Conservation (phyloP, 1,284 basidiomycete species). For the Trametes polyzona region DNA sequence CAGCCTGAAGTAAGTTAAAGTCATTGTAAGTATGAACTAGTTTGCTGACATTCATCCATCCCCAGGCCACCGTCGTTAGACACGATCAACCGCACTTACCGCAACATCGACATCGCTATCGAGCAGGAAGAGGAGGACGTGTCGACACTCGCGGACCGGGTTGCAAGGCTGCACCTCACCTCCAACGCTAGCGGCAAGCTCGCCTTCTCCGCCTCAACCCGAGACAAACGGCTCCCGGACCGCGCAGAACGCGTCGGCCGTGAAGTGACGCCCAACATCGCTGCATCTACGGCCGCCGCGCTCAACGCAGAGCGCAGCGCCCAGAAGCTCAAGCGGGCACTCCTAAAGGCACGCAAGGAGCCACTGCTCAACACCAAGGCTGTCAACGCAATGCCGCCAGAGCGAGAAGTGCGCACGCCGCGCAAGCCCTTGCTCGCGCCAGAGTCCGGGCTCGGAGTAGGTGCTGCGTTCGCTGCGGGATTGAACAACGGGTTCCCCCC, state of each 20-base stretch:
- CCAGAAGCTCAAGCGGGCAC: slow-evolving; percentile 65
- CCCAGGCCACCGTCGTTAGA: slow-evolving; percentile 80
- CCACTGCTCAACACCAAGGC: slow-evolving; percentile 68
- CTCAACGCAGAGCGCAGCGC: slow-evolving; percentile 78
- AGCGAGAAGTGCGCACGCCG: slow-evolving; percentile 32
- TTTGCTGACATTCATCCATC: background rate
- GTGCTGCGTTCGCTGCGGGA: slow-evolving; percentile 21
- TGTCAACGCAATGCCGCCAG: slow-evolving; percentile 39
- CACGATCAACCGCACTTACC: slow-evolving; percentile 80
- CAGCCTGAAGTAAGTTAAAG: slow-evolving; percentile 55
- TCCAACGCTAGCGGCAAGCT: slow-evolving; percentile 12
- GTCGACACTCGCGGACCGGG: slow-evolving; percentile 54
- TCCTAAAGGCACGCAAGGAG: slow-evolving; percentile 62
- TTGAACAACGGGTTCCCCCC: slow-evolving; percentile 16
- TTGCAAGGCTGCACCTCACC: slow-evolving; percentile 56
- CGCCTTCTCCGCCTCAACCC: slow-evolving; percentile 19
- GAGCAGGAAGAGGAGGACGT: slow-evolving; percentile 67
- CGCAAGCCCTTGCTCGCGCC: slow-evolving; percentile 15
- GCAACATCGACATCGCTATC: slow-evolving; percentile 78
- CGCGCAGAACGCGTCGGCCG: slow-evolving; percentile 42
- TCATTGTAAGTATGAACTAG: background rate
- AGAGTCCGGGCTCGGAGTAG: slow-evolving; percentile 12
- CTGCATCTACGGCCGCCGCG: slow-evolving; percentile 74
- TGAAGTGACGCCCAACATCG: slow-evolving; percentile 56
- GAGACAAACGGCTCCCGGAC: slow-evolving; percentile 45